Base-by-base conservation (phyloP, 2,329 filamentous ascomycete genomes). In the Phialophora macrospora region DNA sequence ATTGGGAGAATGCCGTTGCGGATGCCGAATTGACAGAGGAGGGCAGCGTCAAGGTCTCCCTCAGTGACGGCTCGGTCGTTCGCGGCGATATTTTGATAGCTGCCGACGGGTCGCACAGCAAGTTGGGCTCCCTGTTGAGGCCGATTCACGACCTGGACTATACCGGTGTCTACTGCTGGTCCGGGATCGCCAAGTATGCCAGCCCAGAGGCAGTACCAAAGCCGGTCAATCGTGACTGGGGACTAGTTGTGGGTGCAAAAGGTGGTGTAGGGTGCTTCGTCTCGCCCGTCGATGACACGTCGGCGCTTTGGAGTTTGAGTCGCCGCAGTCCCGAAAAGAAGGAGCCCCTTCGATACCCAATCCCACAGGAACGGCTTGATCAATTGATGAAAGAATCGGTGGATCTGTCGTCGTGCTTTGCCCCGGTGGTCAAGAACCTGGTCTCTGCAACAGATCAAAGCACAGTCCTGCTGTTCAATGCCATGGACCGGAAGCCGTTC, bases 401-500 rank as follows among this genome's bases (percentile, higher is more conserved):
- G 17, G 68, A 76, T 22, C 69, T 79, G 6, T 79, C 80, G 0
- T 69, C 72, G 4, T 68, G 68, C 7, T 77, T 82, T 22, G 67
- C 70, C 0, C 77, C 80, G 52, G 78, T 78, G 0, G 82, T 84
- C 62, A 63, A 72, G 17, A 75, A 74, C 5, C 74, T 83, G 6
- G 70, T 83, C 2, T 63, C 77, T 1, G 71, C 72, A 0, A 83
- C 81, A 0, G 79, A 81, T 62, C 74, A 72, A 1, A 70, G 71
- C 26, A 77, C 78, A 0, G 72, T 80, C 11, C 73, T 79, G 63
- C 70, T 76, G 17, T 75, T 81, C 58, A 81, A 80, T 46, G 79
- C 78, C 0, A 75, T 74, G 64, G 81, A 84, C 68, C 84, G 83
- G 69, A 62, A 71, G 49, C 78, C 81, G 0, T 83, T 84, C 64